Conservation (phyloP, 1,284 basidiomycete species). For the Boletus smithii region DNA sequence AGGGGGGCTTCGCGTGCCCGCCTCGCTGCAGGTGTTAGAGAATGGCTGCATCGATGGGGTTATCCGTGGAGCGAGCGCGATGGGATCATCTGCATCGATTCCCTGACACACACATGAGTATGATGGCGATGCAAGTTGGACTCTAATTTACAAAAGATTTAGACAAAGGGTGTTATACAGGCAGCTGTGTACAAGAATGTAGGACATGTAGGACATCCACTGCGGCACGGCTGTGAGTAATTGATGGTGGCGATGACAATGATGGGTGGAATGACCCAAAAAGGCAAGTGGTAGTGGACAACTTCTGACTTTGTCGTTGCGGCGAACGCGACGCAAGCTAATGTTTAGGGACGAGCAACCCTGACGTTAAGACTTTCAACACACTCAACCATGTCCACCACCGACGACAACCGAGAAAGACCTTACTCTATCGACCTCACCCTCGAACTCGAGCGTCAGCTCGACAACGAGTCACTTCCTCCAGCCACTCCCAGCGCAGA, state of each 20-base stretch:
- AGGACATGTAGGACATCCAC: too few relatives aligned
- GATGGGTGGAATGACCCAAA: background rate
- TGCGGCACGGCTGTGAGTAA: too few relatives aligned
- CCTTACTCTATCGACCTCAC: slow-evolving; percentile 72
- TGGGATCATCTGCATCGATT: slow-evolving; percentile 86
- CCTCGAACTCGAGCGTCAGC: slow-evolving; percentile 72
- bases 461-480: slow-evolving; percentile 61
- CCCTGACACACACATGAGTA: slow-evolving; percentile 61
- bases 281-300: slow-evolving; percentile 7
- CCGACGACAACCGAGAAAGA: slow-evolving; percentile 13
- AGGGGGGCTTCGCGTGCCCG: slow-evolving; percentile 81
- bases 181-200: slow-evolving; percentile 5
- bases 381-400: slow-evolving; percentile 23
- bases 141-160: slow-evolving; percentile 13
- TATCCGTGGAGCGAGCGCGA: slow-evolving; percentile 95
- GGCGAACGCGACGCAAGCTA: slow-evolving; percentile 9
- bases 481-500: slow-evolving; percentile 35
- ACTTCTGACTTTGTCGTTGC: slow-evolving; percentile 4
- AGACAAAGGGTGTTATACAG: slow-evolving; percentile 9
- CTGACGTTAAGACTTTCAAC: too few relatives aligned
- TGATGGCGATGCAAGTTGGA: too few relatives aligned
- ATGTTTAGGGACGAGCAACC: too few relatives aligned
- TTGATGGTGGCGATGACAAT: slow-evolving; percentile 16
- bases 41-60: slow-evolving; percentile 89
- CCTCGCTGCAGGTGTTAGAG: slow-evolving; percentile 79